Evolutionary conservation across 2,329 filamentous ascomycete species (phyloP).

Genomic region (Microascus cirrosus): DNA sequence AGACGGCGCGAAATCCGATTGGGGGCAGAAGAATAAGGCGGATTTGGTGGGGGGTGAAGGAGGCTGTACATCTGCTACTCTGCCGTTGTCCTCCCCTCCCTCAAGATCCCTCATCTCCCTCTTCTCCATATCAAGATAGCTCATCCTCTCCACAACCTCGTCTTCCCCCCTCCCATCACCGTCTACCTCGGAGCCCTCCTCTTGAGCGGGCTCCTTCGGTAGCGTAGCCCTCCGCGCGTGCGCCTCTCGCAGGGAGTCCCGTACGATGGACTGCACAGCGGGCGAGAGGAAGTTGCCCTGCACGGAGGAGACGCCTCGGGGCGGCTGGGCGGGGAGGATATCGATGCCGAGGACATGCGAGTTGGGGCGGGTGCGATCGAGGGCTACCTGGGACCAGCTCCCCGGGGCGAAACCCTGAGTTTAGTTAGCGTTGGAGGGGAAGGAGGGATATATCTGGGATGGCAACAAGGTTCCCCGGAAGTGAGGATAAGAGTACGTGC

Average conservation of each 20-base stretch:
- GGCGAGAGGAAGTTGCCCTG: slow-evolving; percentile 86
- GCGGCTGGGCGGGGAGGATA: slow-evolving; percentile 84
- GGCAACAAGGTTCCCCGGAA: neutral
- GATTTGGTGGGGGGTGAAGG: neutral
- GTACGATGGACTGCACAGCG: slow-evolving; percentile 63
- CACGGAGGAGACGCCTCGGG: slow-evolving; percentile 82
- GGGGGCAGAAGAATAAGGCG: too few species aligned
- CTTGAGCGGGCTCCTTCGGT: slow-evolving; percentile 3
- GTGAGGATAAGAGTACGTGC: slow-evolving; percentile 31
- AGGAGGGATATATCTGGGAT: too few species aligned
- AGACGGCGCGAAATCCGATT: too few species aligned
- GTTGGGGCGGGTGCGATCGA: slow-evolving; percentile 62
- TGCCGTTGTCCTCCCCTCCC: slow-evolving; percentile 15
- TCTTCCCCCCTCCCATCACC: slow-evolving; percentile 6
- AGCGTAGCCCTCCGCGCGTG: slow-evolving; percentile 25
- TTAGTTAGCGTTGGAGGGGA: slow-evolving; percentile 5
- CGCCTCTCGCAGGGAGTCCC: slow-evolving; percentile 59
- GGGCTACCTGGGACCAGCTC: slow-evolving; percentile 69
- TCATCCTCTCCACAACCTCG: slow-evolving; percentile 29
- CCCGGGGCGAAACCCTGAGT: slow-evolving; percentile 66
- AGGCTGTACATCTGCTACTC: slow-evolving; percentile 50
- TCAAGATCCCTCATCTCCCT: slow-evolving; percentile 20
- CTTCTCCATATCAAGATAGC: slow-evolving; percentile 58
- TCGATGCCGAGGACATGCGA: slow-evolving; percentile 87
- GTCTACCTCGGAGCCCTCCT: slow-evolving; percentile 8